A percentile compares a stretch with the other conserved stretches of the same genome.
Evolutionary conservation across 176 grass and related monocot species (phyloP).

Genomic region (Carex parvula): DNA sequence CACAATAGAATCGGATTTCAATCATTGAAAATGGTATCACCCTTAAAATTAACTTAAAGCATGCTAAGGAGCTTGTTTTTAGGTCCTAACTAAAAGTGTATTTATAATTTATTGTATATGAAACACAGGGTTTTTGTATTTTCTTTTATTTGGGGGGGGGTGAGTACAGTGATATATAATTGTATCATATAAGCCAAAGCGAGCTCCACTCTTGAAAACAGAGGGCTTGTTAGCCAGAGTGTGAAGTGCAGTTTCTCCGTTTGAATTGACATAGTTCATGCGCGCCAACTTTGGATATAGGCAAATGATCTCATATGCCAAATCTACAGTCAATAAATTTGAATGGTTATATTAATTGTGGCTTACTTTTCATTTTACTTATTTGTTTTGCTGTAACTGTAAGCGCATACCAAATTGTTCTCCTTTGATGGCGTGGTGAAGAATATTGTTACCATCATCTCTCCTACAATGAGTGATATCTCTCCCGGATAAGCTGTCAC

Average conservation of each 20-base stretch:
- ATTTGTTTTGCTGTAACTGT: neutral
- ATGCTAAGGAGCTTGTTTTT: too few species aligned
- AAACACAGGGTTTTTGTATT: too few species aligned
- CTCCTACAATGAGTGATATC: neutral
- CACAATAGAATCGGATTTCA: too few species aligned
- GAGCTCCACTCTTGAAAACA: constrained; percentile 25
- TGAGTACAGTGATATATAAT: neutral
- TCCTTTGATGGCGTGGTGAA: constrained; percentile 1
- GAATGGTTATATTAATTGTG: neutral
- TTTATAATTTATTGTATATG: too few species aligned
- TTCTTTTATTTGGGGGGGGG: neutral
- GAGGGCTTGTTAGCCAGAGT: constrained; percentile 5
- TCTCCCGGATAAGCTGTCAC: neutral
- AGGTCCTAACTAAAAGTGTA: too few species aligned
- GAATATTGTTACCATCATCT: neutral
- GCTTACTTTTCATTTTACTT: neutral
- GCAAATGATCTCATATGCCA: constrained; percentile 8
- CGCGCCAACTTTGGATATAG: neutral
- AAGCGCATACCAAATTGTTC: neutral
- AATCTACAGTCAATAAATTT: neutral
- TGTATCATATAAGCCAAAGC: neutral
- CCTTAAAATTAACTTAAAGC: too few species aligned
- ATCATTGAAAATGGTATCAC: too few species aligned
- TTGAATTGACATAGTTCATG: neutral
- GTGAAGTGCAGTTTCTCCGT: constrained; percentile 16